Conservation (phyloP, 1,284 basidiomycete species). For the Irpex lacteus region DNA sequence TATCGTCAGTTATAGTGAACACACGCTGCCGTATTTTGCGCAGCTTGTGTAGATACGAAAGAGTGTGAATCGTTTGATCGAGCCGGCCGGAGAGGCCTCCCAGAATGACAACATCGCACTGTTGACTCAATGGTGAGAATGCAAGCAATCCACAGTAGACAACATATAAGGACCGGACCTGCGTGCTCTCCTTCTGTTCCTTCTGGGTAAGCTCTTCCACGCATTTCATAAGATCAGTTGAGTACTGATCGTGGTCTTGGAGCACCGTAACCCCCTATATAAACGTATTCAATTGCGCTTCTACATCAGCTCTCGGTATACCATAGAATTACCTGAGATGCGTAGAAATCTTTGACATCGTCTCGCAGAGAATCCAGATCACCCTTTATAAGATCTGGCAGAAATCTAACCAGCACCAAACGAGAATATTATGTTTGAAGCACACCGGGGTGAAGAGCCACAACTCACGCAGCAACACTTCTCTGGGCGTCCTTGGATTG, state of each 20-base stretch:
- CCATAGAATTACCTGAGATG: slow-evolving; percentile 40
- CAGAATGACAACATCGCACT: slow-evolving; percentile 76
- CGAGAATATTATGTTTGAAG: background rate
- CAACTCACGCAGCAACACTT: background rate
- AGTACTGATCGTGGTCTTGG: slow-evolving; percentile 72
- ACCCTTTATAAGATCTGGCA: slow-evolving; percentile 89
- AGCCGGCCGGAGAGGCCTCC: slow-evolving; percentile 90
- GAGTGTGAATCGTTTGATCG: slow-evolving; percentile 92
- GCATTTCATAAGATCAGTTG: slow-evolving; percentile 96
- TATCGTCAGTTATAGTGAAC: slow-evolving; percentile 84
- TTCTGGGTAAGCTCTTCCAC: slow-evolving; percentile 61
- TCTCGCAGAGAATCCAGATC: slow-evolving; percentile 87
- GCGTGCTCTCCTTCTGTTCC: slow-evolving; percentile 37
- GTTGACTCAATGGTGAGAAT: slow-evolving; percentile 13
- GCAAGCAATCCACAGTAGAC: background rate
- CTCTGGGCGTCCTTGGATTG: background rate
- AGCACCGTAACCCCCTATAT: slow-evolving; percentile 70
- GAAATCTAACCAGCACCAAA: slow-evolving; percentile 42
- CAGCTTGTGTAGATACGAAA: slow-evolving; percentile 84
- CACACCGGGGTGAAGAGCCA: background rate
- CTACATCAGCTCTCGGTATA: background rate
- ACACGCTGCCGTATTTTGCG: slow-evolving; percentile 59
- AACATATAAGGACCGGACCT: slow-evolving; percentile 27
- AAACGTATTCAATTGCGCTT: background rate
- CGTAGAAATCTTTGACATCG: slow-evolving; percentile 75